Conservation (phyloP, 305 asterid species). For the Andrographis paniculata region DNA sequence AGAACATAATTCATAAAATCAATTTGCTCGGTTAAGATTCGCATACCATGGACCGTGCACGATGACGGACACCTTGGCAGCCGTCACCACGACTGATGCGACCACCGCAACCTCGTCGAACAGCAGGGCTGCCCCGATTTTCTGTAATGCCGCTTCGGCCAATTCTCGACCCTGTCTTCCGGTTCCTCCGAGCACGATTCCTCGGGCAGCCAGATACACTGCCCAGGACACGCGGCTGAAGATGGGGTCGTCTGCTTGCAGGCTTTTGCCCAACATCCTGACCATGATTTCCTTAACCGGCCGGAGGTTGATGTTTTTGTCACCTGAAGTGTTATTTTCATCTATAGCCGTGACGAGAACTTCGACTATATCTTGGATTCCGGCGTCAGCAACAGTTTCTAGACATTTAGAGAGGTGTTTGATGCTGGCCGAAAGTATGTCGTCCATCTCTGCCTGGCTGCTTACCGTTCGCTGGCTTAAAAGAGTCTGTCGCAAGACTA, state of each 20-base stretch:
- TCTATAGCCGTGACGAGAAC: slow-evolving; percentile 34
- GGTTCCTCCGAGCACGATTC: slow-evolving; percentile 60
- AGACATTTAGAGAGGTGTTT: slow-evolving; percentile 54
- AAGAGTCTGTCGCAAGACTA: slow-evolving; percentile 75
- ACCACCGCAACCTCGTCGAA: slow-evolving; percentile 42
- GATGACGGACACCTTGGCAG: slow-evolving; percentile 46
- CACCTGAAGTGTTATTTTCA: slow-evolving; percentile 18
- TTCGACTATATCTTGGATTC: slow-evolving; percentile 52
- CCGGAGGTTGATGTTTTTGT: not conserved
- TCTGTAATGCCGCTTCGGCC: slow-evolving; percentile 63
- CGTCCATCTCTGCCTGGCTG: slow-evolving; percentile 50
- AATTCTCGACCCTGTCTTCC: slow-evolving; percentile 47
- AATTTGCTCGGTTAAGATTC: slow-evolving; percentile 17
- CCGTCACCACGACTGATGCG: slow-evolving; percentile 43
- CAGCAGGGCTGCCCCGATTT: slow-evolving; percentile 60
- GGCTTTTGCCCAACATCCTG: slow-evolving; percentile 73
- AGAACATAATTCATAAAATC: too few species aligned
- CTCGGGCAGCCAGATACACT: slow-evolving; percentile 58
- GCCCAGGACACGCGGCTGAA: slow-evolving; percentile 62
- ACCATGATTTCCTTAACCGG: slow-evolving; percentile 58
- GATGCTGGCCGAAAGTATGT: slow-evolving; percentile 32
- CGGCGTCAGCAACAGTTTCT: slow-evolving; percentile 53
- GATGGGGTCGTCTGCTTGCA: slow-evolving; percentile 76
- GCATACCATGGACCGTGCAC: slow-evolving; percentile 86
- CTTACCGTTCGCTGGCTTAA: slow-evolving; percentile 42